Conservation (phyloP, 176 grass and related monocot genomes). For the Poa pratensis region DNA sequence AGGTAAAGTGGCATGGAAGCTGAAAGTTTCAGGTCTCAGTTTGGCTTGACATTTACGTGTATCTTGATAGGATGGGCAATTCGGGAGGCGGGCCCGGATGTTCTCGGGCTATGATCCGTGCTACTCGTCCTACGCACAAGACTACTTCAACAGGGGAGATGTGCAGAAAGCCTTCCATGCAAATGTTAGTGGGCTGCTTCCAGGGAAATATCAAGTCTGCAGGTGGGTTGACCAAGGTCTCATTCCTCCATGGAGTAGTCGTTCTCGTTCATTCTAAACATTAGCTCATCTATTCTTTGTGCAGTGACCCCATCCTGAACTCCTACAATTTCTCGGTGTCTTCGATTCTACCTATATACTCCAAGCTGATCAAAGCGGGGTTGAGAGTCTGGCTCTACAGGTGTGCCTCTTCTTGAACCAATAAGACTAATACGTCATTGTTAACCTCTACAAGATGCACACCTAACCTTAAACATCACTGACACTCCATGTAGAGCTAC, state of each 20-base stretch:
- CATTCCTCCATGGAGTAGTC: too few species aligned
- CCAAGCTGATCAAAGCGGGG: slow-evolving; percentile 81
- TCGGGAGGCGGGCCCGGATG: slow-evolving; percentile 44
- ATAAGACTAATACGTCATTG: not conserved
- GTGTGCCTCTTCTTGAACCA: slow-evolving; percentile 40
- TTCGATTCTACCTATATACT: slow-evolving; percentile 77
- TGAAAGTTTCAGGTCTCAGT: not conserved
- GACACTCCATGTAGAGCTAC: not conserved
- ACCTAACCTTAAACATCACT: not conserved
- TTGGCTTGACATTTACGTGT: not conserved
- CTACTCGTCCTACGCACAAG: slow-evolving; percentile 67
- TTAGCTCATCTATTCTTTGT: slow-evolving; percentile 36
- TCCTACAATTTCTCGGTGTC: slow-evolving; percentile 65
- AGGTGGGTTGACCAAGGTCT: slow-evolving; percentile 43
- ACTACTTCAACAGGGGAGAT: slow-evolving; percentile 76
- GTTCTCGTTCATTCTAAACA: not conserved
- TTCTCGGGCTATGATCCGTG: slow-evolving; percentile 81
- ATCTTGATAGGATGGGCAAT: slow-evolving; percentile 22
- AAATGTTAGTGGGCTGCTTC: slow-evolving; percentile 44
- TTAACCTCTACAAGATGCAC: not conserved
- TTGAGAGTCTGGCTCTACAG: slow-evolving; percentile 90
- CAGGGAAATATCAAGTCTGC: slow-evolving; percentile 63
- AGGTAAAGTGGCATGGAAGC: slow-evolving; percentile 18
- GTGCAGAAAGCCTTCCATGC: slow-evolving; percentile 77
- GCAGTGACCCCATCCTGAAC: slow-evolving; percentile 66